A percentile compares a stretch with the other conserved stretches of the same genome.
These are phyloP conservation scores for Hanseniaspora lachancei DNA, from an alignment of 805 yeast genomes.

Conservation along the genomic window DNA sequence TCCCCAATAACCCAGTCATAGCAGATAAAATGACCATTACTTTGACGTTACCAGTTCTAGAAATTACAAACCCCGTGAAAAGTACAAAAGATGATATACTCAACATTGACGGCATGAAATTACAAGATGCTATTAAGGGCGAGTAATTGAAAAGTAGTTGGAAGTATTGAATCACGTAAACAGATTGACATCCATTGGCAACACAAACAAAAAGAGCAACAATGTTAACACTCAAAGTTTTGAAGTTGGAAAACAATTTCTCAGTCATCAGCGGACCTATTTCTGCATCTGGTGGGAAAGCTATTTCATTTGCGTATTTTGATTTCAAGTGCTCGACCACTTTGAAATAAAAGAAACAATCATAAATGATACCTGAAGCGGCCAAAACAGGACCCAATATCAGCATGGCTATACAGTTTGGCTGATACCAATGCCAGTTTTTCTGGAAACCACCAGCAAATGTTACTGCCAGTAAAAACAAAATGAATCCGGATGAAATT, in stretches of 20 bases:
- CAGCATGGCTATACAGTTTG: not conserved
- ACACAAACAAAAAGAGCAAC: constrained; percentile 17
- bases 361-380: not conserved
- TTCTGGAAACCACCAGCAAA: constrained; percentile 13
- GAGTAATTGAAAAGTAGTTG: constrained; percentile 20
- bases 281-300: not conserved
- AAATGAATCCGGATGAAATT: constrained; percentile 19
- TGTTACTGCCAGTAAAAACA: constrained; percentile 19
- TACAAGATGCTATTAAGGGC: constrained; percentile 22
- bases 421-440: constrained; percentile 8
- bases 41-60: constrained; percentile 27
- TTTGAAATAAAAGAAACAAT: constrained; percentile 5
- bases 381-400: constrained; percentile 1
- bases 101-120: constrained; percentile 20
- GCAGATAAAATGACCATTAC: constrained; percentile 27
- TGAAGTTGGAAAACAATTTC: constrained; percentile 14
- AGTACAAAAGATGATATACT: constrained; percentile 17
- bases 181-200: constrained; percentile 19
- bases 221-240: constrained; percentile 17
- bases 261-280: constrained; percentile 18
- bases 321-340: constrained; percentile 3
- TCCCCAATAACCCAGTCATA: constrained; percentile 25
- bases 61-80: constrained; percentile 23
- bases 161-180: constrained; percentile 21
- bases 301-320: not conserved